Evolutionary conservation across 2,329 filamentous ascomycete species (phyloP).

Genomic region (Coniochaeta pulveracea): DNA sequence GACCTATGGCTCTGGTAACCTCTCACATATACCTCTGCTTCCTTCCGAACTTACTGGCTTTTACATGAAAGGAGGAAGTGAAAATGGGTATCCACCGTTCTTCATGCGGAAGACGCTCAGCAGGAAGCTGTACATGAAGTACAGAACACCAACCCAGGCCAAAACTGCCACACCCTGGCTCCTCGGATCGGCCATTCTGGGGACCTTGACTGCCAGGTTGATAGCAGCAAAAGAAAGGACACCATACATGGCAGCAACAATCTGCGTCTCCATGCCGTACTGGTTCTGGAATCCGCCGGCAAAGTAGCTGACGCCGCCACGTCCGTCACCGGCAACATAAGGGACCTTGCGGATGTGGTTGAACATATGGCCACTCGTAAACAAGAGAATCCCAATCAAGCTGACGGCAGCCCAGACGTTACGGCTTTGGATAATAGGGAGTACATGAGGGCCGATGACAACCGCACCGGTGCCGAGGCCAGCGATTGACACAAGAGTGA

Average conservation of each 20-base stretch:
- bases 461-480: conserved; percentile 57
- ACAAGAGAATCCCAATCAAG: conserved; percentile 79
- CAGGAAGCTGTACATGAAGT: conserved; percentile 85
- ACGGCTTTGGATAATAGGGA: conserved; percentile 76
- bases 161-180: conserved; percentile 74
- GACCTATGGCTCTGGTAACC: no score
- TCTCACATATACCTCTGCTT: no score
- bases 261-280: conserved; percentile 89
- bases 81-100: conserved; percentile 92
- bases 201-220: conserved; percentile 81
- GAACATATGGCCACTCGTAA: conserved; percentile 98
- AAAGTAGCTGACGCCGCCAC: conserved; percentile 82
- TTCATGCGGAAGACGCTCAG: conserved; percentile 90
- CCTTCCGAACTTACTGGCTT: no score
- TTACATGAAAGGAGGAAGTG: conserved; percentile 75
- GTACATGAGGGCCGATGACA: conserved; percentile 65
- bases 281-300: conserved; percentile 88
- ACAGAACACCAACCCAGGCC: conserved; percentile 65
- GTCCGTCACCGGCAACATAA: conserved; percentile 77
- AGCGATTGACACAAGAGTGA: conserved; percentile 55
- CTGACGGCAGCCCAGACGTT: conserved; percentile 90
- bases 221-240: conserved; percentile 84
- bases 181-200: conserved; percentile 68
- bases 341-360: conserved; percentile 96
- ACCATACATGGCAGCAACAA: conserved; percentile 78